Conservation (phyloP, 257 asterid species). For the Phtheirospermum japonicum region DNA sequence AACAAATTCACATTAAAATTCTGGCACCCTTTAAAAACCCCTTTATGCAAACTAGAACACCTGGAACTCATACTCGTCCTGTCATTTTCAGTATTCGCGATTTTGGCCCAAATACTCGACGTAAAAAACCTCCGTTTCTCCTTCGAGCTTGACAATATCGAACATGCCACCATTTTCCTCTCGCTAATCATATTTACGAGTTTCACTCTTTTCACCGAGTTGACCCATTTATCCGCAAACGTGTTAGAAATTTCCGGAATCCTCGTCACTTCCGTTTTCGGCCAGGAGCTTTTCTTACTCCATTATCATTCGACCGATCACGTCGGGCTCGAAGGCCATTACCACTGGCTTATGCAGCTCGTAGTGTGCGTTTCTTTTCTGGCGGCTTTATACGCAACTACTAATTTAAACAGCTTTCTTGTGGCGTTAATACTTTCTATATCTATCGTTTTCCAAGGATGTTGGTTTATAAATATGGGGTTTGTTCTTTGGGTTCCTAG, state of each 20-base stretch:
- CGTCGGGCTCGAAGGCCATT: slow-evolving; percentile 80
- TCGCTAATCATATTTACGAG: slow-evolving; percentile 51
- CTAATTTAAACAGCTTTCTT: slow-evolving; percentile 54
- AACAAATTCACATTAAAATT: slow-evolving; percentile 50
- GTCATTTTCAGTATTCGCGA: slow-evolving; percentile 53
- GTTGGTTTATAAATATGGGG: slow-evolving; percentile 84
- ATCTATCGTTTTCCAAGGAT: slow-evolving; percentile 74
- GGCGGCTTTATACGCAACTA: slow-evolving; percentile 45
- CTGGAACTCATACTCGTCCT: slow-evolving; percentile 58
- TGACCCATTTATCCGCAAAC: slow-evolving; percentile 37
- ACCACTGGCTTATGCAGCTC: slow-evolving; percentile 82
- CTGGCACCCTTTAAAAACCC: slow-evolving; percentile 62
- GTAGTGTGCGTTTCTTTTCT: slow-evolving; percentile 55
- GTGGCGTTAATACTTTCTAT: slow-evolving; percentile 56
- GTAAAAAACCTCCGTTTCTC: slow-evolving; percentile 43
- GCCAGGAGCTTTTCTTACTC: slow-evolving; percentile 76
- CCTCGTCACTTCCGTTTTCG: slow-evolving; percentile 65
- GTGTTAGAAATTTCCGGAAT: slow-evolving; percentile 48
- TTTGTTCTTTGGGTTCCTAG: slow-evolving; percentile 58
- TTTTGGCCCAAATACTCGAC: slow-evolving; percentile 53
- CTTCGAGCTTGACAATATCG: slow-evolving; percentile 53
- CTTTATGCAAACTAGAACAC: slow-evolving; percentile 34
- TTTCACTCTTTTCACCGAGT: slow-evolving; percentile 58
- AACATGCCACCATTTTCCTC: slow-evolving; percentile 75
- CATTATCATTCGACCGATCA: slow-evolving; percentile 81